A percentile compares a stretch with the other conserved stretches of the same genome.
phyloP scores from a whole-genome alignment of 2,329 filamentous ascomycete genomes.

The Phaeosphaeriaceae sp. region DNA sequence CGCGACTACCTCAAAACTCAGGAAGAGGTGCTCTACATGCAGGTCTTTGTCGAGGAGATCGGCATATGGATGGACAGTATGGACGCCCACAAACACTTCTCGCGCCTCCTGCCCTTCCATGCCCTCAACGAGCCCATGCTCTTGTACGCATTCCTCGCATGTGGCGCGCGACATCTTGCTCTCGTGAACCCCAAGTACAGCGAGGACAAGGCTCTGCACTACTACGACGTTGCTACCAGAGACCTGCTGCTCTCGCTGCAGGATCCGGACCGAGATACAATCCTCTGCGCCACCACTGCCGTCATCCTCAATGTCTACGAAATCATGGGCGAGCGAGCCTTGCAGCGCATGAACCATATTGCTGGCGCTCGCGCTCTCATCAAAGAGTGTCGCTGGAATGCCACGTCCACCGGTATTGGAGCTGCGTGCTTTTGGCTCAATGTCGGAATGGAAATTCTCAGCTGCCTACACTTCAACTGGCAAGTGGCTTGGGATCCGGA shows the following conservation, averaged over 20 bases:
- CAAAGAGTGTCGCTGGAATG: slow-evolving; percentile 89
- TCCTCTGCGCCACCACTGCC: slow-evolving; percentile 85
- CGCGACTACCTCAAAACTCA: slow-evolving; percentile 73
- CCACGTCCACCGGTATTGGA: slow-evolving; percentile 77
- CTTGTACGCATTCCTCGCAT: slow-evolving; percentile 86
- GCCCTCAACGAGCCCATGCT: slow-evolving; percentile 86
- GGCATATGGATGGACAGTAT: slow-evolving; percentile 94
- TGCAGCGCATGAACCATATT: slow-evolving; percentile 88
- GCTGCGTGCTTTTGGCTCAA: slow-evolving; percentile 95
- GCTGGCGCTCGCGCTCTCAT: slow-evolving; percentile 84
- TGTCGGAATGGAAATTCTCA: slow-evolving; percentile 87
- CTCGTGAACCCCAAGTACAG: slow-evolving; percentile 73
- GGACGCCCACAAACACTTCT: slow-evolving; percentile 86
- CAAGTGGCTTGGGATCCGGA: slow-evolving; percentile 87
- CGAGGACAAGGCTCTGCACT: slow-evolving; percentile 78
- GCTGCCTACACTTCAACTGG: slow-evolving; percentile 87
- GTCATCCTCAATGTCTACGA: slow-evolving; percentile 92
- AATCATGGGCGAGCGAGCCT: slow-evolving; percentile 82
- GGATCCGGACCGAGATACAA: slow-evolving; percentile 82
- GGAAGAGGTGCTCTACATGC: slow-evolving; percentile 88
- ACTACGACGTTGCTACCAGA: slow-evolving; percentile 85
- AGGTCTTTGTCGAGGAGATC: slow-evolving; percentile 89
- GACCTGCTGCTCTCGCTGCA: slow-evolving; percentile 78
- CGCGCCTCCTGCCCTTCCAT: slow-evolving; percentile 81
- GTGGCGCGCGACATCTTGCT: slow-evolving; percentile 81